Conservation (phyloP, 1,284 basidiomycete genomes). For the Crepidotus sp. region DNA sequence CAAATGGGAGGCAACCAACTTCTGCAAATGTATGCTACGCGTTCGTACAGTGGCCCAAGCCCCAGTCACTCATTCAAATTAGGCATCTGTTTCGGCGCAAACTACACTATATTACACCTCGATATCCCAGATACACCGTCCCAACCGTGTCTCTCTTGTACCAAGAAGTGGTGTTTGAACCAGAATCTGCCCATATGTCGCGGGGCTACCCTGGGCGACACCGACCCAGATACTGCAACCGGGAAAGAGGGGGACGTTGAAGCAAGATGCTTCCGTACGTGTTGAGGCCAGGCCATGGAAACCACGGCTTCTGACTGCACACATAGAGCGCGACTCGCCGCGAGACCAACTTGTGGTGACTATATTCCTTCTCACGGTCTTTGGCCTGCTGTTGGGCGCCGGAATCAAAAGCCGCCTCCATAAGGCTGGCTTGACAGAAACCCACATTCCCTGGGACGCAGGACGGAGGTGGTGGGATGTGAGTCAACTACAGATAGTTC, state of each 20-base stretch:
- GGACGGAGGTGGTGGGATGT: conserved; percentile 76
- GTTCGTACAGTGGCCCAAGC: conserved; percentile 1
- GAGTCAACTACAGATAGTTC: conserved; percentile 21
- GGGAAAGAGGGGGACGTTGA: conserved; percentile 96
- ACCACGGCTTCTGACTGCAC: background rate
- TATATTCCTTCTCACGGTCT: conserved; percentile 77
- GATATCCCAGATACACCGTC: conserved; percentile 74
- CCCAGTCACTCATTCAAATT: conserved; percentile 12
- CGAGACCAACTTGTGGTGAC: conserved; percentile 87
- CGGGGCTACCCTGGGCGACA: conserved; percentile 77
- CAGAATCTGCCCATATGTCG: conserved; percentile 83
- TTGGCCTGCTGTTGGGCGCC: conserved; percentile 75
- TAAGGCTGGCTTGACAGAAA: conserved; percentile 57
- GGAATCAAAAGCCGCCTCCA: conserved; percentile 75
- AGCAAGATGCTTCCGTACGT: conserved; percentile 89
- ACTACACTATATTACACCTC: conserved; percentile 81
- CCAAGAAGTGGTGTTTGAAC: conserved; percentile 91
- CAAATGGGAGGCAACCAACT: conserved; percentile 78
- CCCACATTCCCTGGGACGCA: conserved; percentile 51
- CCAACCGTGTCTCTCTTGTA: conserved; percentile 88
- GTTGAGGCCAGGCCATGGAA: background rate
- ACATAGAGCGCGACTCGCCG: conserved; percentile 64
- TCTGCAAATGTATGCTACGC: conserved; percentile 70
- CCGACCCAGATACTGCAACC: conserved; percentile 85
- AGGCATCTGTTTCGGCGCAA: conserved; percentile 88